Percentiles rank a stretch among this genome's conserved stretches.
Conservation (phyloP, 176 grass and related monocot species). For the Musa beccarii region DNA sequence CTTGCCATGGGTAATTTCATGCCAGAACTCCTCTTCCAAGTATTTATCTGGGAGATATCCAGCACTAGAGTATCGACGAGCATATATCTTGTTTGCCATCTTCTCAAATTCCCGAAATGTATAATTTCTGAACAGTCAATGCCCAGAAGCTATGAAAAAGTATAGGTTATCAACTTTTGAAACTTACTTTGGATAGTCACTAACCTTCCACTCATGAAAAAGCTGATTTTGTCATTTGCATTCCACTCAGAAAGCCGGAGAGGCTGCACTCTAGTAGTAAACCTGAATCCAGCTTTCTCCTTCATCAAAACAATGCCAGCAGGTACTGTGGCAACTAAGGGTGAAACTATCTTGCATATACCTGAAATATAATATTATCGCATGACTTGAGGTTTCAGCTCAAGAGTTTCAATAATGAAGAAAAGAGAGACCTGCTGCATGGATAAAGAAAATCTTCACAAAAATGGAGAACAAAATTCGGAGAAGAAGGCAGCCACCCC, state of each 20-base stretch:
- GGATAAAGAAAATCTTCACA: neutral
- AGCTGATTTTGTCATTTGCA: slow-evolving; percentile 71
- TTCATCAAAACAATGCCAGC: slow-evolving; percentile 72
- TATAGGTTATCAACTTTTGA: neutral
- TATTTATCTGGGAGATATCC: slow-evolving; percentile 66
- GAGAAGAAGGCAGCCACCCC: too few species aligned
- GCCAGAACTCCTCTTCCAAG: slow-evolving; percentile 94
- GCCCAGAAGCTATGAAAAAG: neutral
- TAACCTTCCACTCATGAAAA: slow-evolving; percentile 97
- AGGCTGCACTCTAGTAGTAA: slow-evolving; percentile 92
- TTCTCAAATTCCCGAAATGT: slow-evolving; percentile 89
- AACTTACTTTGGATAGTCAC: neutral
- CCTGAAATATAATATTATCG: slow-evolving; percentile 32
- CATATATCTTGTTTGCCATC: slow-evolving; percentile 88
- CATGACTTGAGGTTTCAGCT: neutral
- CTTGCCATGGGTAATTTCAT: slow-evolving; percentile 83
- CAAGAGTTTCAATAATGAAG: neutral
- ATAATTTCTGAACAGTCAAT: slow-evolving; percentile 66
- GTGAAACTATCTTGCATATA: slow-evolving; percentile 93
- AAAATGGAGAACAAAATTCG: too few species aligned
- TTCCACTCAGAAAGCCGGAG: slow-evolving; percentile 82
- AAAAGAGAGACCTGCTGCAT: neutral
- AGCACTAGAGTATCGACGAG: slow-evolving; percentile 73
- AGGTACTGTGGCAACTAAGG: slow-evolving; percentile 66
- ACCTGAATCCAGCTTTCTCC: slow-evolving; percentile 83